A percentile compares a stretch with the other conserved stretches of the same genome.
Evolutionary conservation across 2,329 filamentous ascomycete species (phyloP).

Genomic region (Diatrype stigma): DNA sequence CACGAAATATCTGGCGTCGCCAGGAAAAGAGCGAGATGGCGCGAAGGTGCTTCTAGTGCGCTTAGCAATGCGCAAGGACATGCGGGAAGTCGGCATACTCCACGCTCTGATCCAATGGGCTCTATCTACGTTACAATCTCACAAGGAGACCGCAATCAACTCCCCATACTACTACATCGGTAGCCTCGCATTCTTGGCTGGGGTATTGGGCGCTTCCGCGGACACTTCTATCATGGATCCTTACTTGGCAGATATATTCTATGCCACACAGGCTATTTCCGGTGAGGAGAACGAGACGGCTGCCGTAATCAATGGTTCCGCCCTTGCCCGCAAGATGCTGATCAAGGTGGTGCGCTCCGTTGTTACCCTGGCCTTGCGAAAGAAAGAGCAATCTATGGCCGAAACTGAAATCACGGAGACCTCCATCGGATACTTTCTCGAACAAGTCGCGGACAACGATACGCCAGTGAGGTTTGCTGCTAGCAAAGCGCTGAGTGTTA

Average conservation of each 20-base stretch:
- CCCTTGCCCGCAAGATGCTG: conserved; percentile 73
- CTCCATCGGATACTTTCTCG: conserved; percentile 76
- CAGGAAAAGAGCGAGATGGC: conserved; percentile 85
- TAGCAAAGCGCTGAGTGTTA: conserved; percentile 86
- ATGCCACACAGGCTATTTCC: conserved; percentile 56
- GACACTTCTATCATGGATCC: conserved; percentile 71
- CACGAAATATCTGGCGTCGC: conserved; percentile 64
- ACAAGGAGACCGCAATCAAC: conserved; percentile 29
- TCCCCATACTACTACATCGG: conserved; percentile 76
- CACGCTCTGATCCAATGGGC: conserved; percentile 67
- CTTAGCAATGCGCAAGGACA: conserved; percentile 78
- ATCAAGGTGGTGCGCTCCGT: conserved; percentile 82
- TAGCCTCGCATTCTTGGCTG: conserved; percentile 73
- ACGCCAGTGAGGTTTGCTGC: conserved; percentile 87
- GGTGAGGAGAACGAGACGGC: conserved; percentile 44
- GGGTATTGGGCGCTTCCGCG: conserved; percentile 63
- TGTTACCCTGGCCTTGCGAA: conserved; percentile 60
- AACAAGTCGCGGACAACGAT: conserved; percentile 77
- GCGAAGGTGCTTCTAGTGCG: conserved; percentile 80
- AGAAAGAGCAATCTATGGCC: conserved; percentile 35
- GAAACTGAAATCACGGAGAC: conserved; percentile 65
- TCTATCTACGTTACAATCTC: conserved; percentile 52
- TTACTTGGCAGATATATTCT: conserved; percentile 63
- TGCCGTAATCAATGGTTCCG: conserved; percentile 61
- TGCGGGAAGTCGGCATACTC: conserved; percentile 73